Conservation (phyloP, 768 basidiomycete genomes). For the Serendipita sp. region DNA sequence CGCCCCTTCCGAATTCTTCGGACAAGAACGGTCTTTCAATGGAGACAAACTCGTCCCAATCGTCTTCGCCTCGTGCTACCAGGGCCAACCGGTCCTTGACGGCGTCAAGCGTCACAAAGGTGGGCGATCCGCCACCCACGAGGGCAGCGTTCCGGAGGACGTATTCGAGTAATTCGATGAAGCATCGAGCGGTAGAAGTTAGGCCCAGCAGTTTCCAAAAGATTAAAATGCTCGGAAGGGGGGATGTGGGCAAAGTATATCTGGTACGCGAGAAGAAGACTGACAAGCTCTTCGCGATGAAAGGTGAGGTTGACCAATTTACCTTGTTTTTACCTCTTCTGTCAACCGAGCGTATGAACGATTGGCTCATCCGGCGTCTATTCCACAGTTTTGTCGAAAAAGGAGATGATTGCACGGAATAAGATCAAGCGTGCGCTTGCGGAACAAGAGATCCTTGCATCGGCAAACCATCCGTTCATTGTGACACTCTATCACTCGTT, state of each 20-base stretch:
- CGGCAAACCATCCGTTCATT: conserved; percentile 98
- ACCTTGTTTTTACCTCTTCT: conserved; percentile 2
- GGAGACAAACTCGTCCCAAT: conserved; percentile 64
- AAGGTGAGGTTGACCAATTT: conserved; percentile 46
- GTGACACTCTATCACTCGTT: conserved; percentile 98
- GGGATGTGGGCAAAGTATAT: conserved; percentile 97
- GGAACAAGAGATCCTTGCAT: conserved; percentile 96
- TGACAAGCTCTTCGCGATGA: conserved; percentile 94
- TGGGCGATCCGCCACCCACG: conserved; percentile 22
- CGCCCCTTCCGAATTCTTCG: conserved; percentile 29
- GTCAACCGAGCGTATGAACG: conserved; percentile 5
- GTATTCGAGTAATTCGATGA: conserved; percentile 90
- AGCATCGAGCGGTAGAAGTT: conserved; percentile 61
- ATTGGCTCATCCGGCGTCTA: conserved; percentile 14
- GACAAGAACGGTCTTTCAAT: conserved; percentile 50
- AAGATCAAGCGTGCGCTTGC: conserved; percentile 98
- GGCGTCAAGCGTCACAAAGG: conserved; percentile 4
- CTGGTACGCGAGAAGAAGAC: conserved; percentile 97
- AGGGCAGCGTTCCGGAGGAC: conserved; percentile 76
- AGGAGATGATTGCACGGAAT: conserved; percentile 99
- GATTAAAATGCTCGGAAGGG: conserved; percentile 95
- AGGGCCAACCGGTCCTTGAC: conserved; percentile 9
- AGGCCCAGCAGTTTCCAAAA: conserved; percentile 88
- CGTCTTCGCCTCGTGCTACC: conserved; percentile 25
- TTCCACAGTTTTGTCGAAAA: conserved; percentile 76